Percentiles rank a stretch among this genome's conserved stretches.
These are phyloP conservation scores for Ogataea trehaloabstinens DNA, from an alignment of 805 yeast genomes.

Conservation along the genomic window DNA sequence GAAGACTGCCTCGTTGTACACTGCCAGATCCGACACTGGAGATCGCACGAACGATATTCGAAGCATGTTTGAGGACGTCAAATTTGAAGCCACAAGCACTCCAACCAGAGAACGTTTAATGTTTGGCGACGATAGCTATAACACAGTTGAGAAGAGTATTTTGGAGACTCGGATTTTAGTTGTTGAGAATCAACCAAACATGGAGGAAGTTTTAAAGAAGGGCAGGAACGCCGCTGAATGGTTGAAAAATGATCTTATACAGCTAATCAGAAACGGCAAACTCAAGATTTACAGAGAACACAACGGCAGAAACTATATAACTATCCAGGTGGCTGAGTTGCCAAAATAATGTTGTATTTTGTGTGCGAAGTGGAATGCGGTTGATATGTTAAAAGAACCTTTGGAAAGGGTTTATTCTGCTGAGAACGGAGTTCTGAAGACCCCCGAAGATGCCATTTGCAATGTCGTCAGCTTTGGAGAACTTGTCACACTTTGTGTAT, in stretches of 20 bases:
- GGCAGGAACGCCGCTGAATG: constrained; percentile 17
- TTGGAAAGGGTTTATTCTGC: constrained; percentile 44
- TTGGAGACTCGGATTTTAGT: constrained; percentile 20
- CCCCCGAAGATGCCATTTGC: constrained; percentile 58
- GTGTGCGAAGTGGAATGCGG: constrained; percentile 2
- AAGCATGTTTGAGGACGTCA: constrained; percentile 6
- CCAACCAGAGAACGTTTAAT: constrained; percentile 11
- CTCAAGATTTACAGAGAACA: constrained; percentile 15
- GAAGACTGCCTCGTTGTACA: constrained; percentile 3
- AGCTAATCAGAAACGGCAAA: constrained; percentile 19
- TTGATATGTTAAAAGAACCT: constrained; percentile 12
- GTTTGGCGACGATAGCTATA: constrained; percentile 1
- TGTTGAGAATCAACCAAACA: constrained; percentile 22
- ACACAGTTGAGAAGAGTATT: constrained; percentile 5
- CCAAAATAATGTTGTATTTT: constrained; percentile 5
- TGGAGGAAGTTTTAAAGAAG: constrained; percentile 13
- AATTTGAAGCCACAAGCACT: constrained; percentile 18
- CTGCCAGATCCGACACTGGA: constrained; percentile 5
- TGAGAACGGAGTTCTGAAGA: constrained; percentile 42
- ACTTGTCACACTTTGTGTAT: constrained; percentile 88
- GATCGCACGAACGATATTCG: not conserved
- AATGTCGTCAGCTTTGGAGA: constrained; percentile 74
- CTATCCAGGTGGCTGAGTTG: constrained; percentile 20
- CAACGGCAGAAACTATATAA: constrained; percentile 19
- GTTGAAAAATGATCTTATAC: constrained; percentile 18